Base-by-base conservation (phyloP, 169 alveolate genomes). In the Eimeria sp. region DNA sequence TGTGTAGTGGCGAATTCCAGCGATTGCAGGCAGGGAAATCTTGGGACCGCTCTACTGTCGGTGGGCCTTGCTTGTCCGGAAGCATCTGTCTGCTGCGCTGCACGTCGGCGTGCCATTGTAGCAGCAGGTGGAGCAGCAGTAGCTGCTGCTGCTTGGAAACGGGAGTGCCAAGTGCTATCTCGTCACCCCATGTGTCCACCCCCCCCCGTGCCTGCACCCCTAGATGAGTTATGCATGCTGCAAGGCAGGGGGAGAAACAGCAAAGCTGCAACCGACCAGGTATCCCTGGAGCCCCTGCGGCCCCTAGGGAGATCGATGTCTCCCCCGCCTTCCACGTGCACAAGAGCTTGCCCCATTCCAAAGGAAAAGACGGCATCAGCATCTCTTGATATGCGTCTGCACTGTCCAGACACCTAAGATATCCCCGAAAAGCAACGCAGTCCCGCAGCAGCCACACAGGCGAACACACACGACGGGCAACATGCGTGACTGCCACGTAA, bases 101-200 rank as follows among this genome's bases (percentile, higher is more conserved):
- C 78, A 61, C 92, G n/a, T 58, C 78, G 16, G 58, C 63, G 27
- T 86, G 80, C 92, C 92, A 86, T 80, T 86, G 92, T 57, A 86
- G 92, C 65, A 86, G 78, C 61, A 86, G 92, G 78, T 86, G 92
- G 20, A 86, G 80, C 75, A 86, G 80, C 16, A 58, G 80, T 61
- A 86, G 78, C 58, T 86, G 92, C 82, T 86, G 92, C 92, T 86
- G 92, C 82, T 86, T 86, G 25, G 92, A 14, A 27, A 86, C 78
- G 0, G 82, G 47, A 13, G 80, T 7, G 10, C 92, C 92, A 11
- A 47, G 54, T 34, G 92, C 92, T 57, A 86, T 86, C 78, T 86
- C 92, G 25, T 70, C 61, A 0, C 92, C 92, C 92, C 92, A 86
- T 20, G 34, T 27, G 20, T 54, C 80, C 20, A 86, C 58, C 3